phyloP scores from a whole-genome alignment of 148 eudicot genomes.

The Simmondsia chinensis region DNA sequence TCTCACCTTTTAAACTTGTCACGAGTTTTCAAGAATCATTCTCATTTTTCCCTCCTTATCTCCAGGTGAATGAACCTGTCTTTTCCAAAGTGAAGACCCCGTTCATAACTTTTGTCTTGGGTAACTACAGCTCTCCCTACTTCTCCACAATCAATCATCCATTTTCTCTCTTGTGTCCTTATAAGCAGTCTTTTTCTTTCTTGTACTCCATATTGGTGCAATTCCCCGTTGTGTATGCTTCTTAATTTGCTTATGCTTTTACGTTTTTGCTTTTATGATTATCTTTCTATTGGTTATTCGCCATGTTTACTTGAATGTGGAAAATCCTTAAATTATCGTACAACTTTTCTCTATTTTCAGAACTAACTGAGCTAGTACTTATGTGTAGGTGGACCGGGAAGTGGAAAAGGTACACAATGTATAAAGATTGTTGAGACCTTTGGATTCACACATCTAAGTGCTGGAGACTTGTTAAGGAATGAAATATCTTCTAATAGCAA shows the following conservation, averaged over 20 bases:
- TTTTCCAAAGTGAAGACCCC: constrained; percentile 31
- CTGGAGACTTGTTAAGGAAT: constrained; percentile 78
- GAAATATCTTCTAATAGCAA: constrained; percentile 62
- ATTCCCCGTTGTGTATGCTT: neutral
- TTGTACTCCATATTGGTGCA: no score
- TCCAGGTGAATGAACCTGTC: constrained; percentile 35
- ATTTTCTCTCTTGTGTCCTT: neutral
- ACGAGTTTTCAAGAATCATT: no score
- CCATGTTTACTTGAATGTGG: constrained; percentile 1
- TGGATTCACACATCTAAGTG: constrained; percentile 90
- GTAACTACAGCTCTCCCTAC: no score
- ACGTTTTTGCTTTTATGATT: neutral
- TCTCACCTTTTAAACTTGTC: no score
- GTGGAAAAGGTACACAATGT: constrained; percentile 98
- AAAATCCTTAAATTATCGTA: constrained; percentile 1
- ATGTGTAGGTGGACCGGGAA: constrained; percentile 87
- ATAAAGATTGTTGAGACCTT: constrained; percentile 56
- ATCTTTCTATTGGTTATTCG: neutral
- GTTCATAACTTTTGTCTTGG: constrained; percentile 72
- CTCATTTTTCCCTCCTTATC: constrained; percentile 10
- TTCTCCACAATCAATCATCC: neutral
- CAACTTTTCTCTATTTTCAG: neutral
- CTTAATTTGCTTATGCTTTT: neutral
- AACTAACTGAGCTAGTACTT: constrained; percentile 1
- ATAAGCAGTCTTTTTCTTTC: neutral